Evolutionary conservation across 2,329 filamentous ascomycete species (phyloP), one percentile per base, ranked within the genome.

Genomic region (Parastagonospora nodorum): DNA sequence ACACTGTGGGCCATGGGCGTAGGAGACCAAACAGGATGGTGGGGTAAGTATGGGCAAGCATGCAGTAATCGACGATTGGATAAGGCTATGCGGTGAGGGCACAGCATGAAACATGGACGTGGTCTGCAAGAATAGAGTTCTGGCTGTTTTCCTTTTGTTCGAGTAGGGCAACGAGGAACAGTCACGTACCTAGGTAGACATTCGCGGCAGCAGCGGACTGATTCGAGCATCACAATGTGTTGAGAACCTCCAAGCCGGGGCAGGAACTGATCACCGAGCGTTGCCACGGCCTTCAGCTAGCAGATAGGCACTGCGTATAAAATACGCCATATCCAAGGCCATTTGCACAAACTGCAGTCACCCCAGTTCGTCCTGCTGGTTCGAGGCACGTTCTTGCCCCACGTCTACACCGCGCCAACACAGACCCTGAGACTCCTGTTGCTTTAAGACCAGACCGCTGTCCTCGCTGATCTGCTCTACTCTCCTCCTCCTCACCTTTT

Each of bases 361-460:
- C 50, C 42, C 45, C 45, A 45, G 45, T 46, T 47, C 46, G 38
- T 35, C 45, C 51, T 52, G 50, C 51, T 55, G 50, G 54, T 60
- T 57, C 55, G 45, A 57, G 51, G 57, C 55, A 57, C 56, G 53
- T 58, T 62, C 60, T 61, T 55, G 61, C 61, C 63, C 63, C 63
- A 64, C 61, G 53, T 57, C 40, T 36, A 57, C 50, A 42, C 36
- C 44, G 50, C 42, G 40, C 47, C 40, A 44, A 45, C 39, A 42
- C 43, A 51, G 49, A 48, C 55, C 54, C 44, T 33, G 47, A 55
- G 42, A 53, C 52, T 51, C 19, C 19, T 53, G 19, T 52, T 50
- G 47, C 56, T 59, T 60, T 64, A 61, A 63, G 51, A 48, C 45
- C 53, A 59, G 55, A 58, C 60, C 52, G 58, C 61, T 57, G 19